These are phyloP conservation scores for Alternaria ethzedia DNA, from an alignment of 2,329 filamentous ascomycete species.

Conservation along the genomic window DNA sequence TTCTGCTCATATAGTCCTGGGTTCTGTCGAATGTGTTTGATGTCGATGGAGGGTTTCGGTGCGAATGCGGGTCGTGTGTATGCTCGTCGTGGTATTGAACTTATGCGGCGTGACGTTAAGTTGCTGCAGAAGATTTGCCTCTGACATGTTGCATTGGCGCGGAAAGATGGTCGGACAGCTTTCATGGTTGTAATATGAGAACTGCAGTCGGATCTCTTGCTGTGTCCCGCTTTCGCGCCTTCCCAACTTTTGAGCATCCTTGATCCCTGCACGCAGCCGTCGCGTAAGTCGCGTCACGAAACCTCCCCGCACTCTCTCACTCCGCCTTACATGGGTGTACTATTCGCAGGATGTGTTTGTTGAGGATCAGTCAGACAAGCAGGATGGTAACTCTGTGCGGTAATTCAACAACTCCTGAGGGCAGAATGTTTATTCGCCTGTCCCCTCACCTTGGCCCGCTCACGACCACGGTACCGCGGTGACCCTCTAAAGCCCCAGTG, in stretches of 20 bases:
- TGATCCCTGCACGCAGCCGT: conserved; percentile 12
- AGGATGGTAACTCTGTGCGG: neutral
- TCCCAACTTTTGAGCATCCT: conserved; percentile 15
- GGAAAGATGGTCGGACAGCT: conserved; percentile 22
- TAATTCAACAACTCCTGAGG: neutral
- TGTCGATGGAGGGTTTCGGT: conserved; percentile 79
- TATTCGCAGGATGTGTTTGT: neutral
- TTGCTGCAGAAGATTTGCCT: conserved; percentile 4
- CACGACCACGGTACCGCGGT: neutral
- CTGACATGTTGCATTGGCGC: conserved; percentile 21
- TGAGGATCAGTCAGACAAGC: neutral
- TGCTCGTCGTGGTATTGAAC: conserved; percentile 49
- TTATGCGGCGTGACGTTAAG: conserved; percentile 5
- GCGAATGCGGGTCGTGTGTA: conserved; percentile 70
- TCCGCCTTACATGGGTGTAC: neutral
- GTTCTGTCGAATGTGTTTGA: conserved; percentile 89
- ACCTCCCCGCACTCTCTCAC: neutral
- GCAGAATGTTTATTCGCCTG: neutral
- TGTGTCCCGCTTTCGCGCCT: conserved; percentile 7
- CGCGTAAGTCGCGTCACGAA: conserved; percentile 8
- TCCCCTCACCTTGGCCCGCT: neutral
- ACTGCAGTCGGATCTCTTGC: neutral
- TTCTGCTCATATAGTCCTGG: conserved; percentile 81
- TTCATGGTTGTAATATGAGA: conserved; percentile 5
- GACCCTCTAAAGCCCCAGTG: neutral